Conservation (phyloP, 495 filamentous ascomycete species). For the Xylaria nigripes region DNA sequence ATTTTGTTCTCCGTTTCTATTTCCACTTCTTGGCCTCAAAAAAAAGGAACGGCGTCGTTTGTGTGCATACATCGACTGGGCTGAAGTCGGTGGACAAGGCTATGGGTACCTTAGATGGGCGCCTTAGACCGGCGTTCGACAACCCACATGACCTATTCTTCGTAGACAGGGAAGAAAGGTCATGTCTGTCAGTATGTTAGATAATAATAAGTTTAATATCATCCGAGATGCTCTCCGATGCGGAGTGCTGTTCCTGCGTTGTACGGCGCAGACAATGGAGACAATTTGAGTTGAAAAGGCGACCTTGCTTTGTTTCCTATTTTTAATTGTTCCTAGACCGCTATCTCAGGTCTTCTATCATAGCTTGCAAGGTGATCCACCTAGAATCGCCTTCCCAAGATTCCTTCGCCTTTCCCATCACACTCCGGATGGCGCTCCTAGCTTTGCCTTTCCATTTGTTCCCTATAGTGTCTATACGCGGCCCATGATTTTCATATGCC, state of each 20-base stretch:
- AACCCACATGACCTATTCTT: not conserved
- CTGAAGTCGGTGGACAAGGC: not conserved
- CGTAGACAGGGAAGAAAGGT: not conserved
- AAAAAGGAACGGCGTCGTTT: not conserved
- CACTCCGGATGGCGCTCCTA: constrained; percentile 67
- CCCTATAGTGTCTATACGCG: constrained; percentile 42
- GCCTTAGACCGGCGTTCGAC: not conserved
- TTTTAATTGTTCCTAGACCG: not conserved
- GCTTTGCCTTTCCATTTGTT: constrained; percentile 79
- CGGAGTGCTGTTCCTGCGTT: not conserved
- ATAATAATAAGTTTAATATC: not conserved
- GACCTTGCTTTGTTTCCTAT: not conserved
- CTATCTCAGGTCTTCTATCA: constrained; percentile 51
- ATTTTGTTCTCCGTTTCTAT: not conserved
- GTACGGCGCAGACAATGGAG: not conserved
- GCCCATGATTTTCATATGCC: constrained; percentile 58
- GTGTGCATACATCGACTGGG: not conserved
- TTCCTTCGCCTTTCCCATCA: constrained; percentile 75
- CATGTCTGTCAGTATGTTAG: not conserved
- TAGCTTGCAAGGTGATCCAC: constrained; percentile 55
- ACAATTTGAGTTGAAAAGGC: not conserved
- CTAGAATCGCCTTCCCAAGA: constrained; percentile 70
- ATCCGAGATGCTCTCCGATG: not conserved
- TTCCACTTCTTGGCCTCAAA: not conserved
- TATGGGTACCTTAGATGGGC: not conserved